These are phyloP conservation scores for Acanthamoeba healyi DNA, from an alignment of 208 protist genomes.

Conservation along the genomic window DNA sequence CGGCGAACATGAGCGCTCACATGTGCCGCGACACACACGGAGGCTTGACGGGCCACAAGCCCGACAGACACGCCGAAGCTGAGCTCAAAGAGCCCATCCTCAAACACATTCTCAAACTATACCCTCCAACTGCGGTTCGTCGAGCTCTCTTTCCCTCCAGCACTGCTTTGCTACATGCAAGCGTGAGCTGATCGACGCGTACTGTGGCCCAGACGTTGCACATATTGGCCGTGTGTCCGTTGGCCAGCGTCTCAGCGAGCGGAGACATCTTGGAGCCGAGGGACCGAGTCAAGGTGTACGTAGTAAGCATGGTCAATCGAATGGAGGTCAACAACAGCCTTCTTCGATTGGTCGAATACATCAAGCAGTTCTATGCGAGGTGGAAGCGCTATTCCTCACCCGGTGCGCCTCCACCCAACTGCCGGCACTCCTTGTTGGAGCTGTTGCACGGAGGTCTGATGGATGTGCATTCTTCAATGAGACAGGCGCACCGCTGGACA, in stretches of 20 bases:
- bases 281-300: neutral
- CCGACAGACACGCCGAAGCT: neutral
- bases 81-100: slow-evolving; percentile 51
- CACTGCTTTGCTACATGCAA: too few relatives aligned
- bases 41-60: neutral
- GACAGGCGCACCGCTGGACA: neutral
- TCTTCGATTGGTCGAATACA: neutral
- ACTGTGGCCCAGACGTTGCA: slow-evolving; percentile 25
- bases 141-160: neutral
- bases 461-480: neutral
- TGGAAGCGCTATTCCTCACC: neutral
- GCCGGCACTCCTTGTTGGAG: too few relatives aligned
- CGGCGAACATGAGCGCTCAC: neutral
- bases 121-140: neutral
- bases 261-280: neutral
- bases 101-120: slow-evolving; percentile 57
- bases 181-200: too few relatives aligned
- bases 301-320: neutral
- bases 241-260: neutral
- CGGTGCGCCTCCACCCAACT: too few relatives aligned
- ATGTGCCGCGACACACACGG: slow-evolving; percentile 33
- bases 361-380: slow-evolving; percentile 2
- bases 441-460: too few relatives aligned
- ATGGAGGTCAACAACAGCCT: slow-evolving; percentile 60
- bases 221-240: slow-evolving; percentile 19